Evolutionary conservation across 495 filamentous ascomycete species (phyloP), one percentile per base, ranked within the genome.

Genomic region (Annulohypoxylon maeteangense): DNA sequence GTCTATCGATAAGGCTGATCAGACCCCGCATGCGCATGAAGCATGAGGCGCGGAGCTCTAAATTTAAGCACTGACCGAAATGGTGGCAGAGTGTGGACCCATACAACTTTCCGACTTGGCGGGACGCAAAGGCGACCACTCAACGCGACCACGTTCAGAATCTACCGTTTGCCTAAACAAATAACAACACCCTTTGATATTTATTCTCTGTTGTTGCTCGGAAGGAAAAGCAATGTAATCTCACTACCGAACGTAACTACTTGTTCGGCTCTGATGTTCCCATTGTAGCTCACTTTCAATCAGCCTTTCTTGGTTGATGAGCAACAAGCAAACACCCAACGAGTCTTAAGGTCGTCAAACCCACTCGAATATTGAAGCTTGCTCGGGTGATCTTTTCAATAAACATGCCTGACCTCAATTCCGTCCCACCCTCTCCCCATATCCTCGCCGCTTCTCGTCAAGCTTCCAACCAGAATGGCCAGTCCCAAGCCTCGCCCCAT

Each of bases 381-480:
- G 40, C 16, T 7, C 40, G 7, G 59, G 31, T 32, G 29, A 16
- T 16, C 16, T 53, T n/a, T n/a, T 40, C 14, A 34, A 22, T 23
- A 65, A 71, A 62, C 5, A 85, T 83, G 77, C 85, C 91, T 29
- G 90, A 91, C 64, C 79, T 89, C 60, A 91, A 87, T 71, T 84
- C 87, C 2, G 80, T 87, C 29, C 83, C 89, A 53, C 78, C 86
- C 4, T 89, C 87, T 29, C 84, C 87, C 23, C 83, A 83, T 63
- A 72, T 76, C 12, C 82, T 79, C 18, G 78, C 76, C 6, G 62
- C 74, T n/a, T 74, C 79, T 50, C 76, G 78, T 31, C 80, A 76
- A 1, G 42, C 65, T 32, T 56, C 66, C 48, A 68, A 61, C 62
- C 66, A 73, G 29, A 74, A 73, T 65, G 54, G 59, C 22, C 61